Evolutionary conservation across 257 asterid species (phyloP).

Genomic region (Petunia secreta): DNA sequence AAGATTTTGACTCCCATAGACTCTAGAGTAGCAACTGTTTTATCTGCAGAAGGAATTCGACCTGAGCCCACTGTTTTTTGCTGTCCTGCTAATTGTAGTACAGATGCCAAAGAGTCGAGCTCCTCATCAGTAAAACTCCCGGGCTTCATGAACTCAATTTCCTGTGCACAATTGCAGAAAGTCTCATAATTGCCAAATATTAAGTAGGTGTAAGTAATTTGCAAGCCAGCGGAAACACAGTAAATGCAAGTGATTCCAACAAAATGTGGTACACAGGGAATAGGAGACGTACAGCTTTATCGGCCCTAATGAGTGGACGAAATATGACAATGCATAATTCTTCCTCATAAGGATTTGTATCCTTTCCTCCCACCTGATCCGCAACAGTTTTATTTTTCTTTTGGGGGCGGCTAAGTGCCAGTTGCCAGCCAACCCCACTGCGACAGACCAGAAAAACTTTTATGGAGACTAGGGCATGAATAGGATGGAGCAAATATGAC

Average conservation of each 20-base stretch:
- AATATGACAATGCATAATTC: constrained; percentile 78
- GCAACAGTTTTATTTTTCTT: constrained; percentile 42
- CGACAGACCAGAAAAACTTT: background rate
- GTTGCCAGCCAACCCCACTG: constrained; percentile 98
- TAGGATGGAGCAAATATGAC: background rate
- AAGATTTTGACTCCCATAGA: constrained; percentile 85
- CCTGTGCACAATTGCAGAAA: constrained; percentile 50
- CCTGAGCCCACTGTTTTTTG: constrained; percentile 47
- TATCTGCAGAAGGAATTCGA: constrained; percentile 48
- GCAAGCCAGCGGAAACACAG: constrained; percentile 4
- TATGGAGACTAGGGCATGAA: background rate
- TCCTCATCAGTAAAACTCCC: constrained; percentile 81
- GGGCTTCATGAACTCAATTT: constrained; percentile 82
- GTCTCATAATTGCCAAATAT: constrained; percentile 13
- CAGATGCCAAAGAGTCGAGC: constrained; percentile 81
- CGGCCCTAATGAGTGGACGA: constrained; percentile 82
- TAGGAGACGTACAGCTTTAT: constrained; percentile 71
- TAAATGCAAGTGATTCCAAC: constrained; percentile 19
- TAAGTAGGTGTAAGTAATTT: constrained; percentile 18
- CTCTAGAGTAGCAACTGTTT: constrained; percentile 68
- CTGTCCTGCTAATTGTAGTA: constrained; percentile 67
- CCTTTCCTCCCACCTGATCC: constrained; percentile 46
- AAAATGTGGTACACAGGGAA: constrained; percentile 24
- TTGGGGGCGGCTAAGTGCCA: constrained; percentile 69
- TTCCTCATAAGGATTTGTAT: constrained; percentile 44